Conservation (phyloP, 2,329 filamentous ascomycete species). For the Pseudocercospora vitis region DNA sequence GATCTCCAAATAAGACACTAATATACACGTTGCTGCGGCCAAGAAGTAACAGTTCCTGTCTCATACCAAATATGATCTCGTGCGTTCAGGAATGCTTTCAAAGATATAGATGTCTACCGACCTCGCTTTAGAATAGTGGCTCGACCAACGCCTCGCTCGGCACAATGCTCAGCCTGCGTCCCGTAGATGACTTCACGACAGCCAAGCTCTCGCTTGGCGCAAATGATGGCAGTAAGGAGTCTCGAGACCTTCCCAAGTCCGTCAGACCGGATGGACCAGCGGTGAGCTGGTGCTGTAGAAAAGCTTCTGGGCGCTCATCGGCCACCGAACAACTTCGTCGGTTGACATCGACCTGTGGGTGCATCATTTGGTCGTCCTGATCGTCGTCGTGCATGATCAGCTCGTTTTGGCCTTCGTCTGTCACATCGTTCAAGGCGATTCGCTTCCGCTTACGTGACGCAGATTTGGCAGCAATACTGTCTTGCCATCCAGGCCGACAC, state of each 20-base stretch:
- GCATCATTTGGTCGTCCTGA: background rate
- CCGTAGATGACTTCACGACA: too few species aligned
- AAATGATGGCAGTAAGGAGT: background rate
- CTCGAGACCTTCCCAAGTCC: background rate
- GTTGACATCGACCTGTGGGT: background rate
- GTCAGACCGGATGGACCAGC: background rate
- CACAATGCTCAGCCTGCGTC: too few species aligned
- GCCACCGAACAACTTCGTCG: background rate
- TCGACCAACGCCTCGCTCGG: too few species aligned
- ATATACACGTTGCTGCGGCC: too few species aligned
- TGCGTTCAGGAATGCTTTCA: too few species aligned
- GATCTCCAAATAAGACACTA: too few species aligned
- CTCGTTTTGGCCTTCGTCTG: background rate
- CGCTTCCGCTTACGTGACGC: conserved; percentile 12
- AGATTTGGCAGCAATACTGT: background rate
- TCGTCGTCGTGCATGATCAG: background rate
- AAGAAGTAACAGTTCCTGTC: too few species aligned
- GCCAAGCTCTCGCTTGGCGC: background rate
- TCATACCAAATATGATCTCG: too few species aligned
- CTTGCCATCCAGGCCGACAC: conserved; percentile 37
- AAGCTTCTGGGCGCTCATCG: background rate
- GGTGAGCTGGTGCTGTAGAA: too few species aligned
- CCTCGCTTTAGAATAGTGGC: too few species aligned
- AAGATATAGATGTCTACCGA: too few species aligned
- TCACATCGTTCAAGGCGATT: background rate